Conservation (phyloP, 2,329 filamentous ascomycete genomes). For the Penicillium palitans region DNA sequence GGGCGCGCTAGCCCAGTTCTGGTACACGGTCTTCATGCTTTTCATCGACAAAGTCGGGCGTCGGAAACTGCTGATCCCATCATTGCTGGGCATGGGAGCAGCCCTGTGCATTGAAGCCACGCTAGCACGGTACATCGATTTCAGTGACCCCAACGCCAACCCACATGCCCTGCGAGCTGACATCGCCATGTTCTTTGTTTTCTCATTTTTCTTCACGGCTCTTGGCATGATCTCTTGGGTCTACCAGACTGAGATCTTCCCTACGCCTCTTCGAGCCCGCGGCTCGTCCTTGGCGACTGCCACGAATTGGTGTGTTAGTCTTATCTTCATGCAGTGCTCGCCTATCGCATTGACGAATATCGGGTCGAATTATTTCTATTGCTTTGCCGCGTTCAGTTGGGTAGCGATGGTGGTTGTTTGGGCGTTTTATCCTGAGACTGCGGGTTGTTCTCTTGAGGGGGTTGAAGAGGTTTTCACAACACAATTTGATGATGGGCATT, state of each 20-base stretch:
- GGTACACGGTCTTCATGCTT: conserved; percentile 50
- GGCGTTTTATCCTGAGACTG: conserved; percentile 38
- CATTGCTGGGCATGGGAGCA: conserved; percentile 45
- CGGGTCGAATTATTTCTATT: conserved; percentile 53
- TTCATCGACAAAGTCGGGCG: conserved; percentile 51
- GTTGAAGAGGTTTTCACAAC: conserved; percentile 32
- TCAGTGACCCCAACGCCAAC: conserved; percentile 30
- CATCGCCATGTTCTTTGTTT: conserved; percentile 52
- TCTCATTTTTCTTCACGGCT: conserved; percentile 48
- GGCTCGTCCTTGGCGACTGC: conserved; percentile 49
- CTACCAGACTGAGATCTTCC: conserved; percentile 51
- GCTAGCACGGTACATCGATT: conserved; percentile 40
- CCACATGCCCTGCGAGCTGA: conserved; percentile 44
- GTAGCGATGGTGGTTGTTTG: conserved; percentile 40
- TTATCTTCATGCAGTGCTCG: conserved; percentile 53
- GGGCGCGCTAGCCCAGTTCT: conserved; percentile 52
- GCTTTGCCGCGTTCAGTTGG: conserved; percentile 53
- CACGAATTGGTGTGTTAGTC: conserved; percentile 49
- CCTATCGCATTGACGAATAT: conserved; percentile 47
- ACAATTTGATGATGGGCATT: neutral
- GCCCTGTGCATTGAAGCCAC: conserved; percentile 45
- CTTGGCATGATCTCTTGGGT: conserved; percentile 51
- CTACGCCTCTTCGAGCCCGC: conserved; percentile 45
- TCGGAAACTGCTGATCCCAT: conserved; percentile 51
- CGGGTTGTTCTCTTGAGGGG: conserved; percentile 33